Conservation (phyloP, 176 grass and related monocot species). For the Melocanna baccifera region DNA sequence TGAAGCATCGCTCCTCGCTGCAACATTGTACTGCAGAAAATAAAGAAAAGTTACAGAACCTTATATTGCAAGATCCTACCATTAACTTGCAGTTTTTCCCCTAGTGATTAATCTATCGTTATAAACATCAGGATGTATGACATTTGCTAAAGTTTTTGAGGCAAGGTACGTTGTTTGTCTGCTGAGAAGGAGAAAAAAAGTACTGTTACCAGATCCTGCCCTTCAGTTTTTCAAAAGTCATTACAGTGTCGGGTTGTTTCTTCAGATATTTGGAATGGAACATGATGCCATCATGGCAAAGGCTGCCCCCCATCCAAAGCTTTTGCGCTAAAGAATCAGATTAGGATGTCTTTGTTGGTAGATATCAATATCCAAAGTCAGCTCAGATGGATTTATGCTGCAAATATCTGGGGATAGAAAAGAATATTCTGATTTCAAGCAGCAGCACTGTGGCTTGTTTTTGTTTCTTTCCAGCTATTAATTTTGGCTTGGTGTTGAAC, state of each 20-base stretch:
- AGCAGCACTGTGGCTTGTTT: neutral
- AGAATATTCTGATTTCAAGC: neutral
- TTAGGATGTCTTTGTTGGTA: neutral
- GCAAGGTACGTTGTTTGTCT: neutral
- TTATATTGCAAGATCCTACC: neutral
- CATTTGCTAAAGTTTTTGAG: neutral
- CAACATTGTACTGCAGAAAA: neutral
- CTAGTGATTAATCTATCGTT: neutral
- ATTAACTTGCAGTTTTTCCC: neutral
- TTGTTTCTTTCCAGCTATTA: neutral
- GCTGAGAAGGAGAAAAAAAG: neutral
- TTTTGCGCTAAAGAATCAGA: neutral
- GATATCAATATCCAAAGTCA: neutral
- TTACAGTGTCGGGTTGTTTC: too few species aligned
- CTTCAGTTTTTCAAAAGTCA: neutral
- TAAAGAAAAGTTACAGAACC: neutral
- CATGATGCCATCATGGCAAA: neutral
- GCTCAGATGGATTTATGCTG: neutral
- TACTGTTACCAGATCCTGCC: neutral
- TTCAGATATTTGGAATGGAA: slow-evolving; percentile 1
- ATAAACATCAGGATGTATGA: neutral
- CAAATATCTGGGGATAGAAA: neutral
- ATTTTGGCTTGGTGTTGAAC: neutral
- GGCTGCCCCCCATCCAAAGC: neutral
- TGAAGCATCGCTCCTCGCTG: neutral